Evolutionary conservation across 1,284 basidiomycete genomes (phyloP), one percentile per base, ranked within the genome.

Genomic region (Melampsora americana): DNA sequence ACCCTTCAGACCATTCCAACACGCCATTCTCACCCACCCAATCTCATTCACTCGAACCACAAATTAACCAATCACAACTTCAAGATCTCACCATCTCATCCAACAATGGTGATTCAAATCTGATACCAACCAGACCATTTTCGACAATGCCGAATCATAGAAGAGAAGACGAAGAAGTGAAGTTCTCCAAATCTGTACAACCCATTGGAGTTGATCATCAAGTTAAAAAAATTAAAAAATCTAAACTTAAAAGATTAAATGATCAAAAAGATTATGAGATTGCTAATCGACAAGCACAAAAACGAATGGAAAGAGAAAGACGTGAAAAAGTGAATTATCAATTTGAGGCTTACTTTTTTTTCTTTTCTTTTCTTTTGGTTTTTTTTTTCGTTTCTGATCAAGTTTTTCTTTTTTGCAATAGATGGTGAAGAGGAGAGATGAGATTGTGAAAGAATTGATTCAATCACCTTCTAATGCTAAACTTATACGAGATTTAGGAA

Each of bases 281-380:
- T 12, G 56, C 69, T 11, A 71, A 50, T 23, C 69, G 69, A 28
- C 69, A 71, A 28, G 50, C 64, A 14, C 46, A 18, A 30, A 71
- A 71, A 44, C 48, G 69, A 39, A 14, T 53, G 12, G 69, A 71
- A 61, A 71, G 64, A 60, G 69, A 70, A 20, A 71, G 30, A 64
- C 44, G 69, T 23, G 69, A 71, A 35, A 56, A 71, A 50, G 69
- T 71, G 12, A n/a, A 56, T 26, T 68, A 9, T 5, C 39, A 6
- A 30, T 20, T 20, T 16, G 28, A 12, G 12, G 18, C 5, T n/a
- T 4, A 62, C 28, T 35, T 18, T 62, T 62, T 18, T 4, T 6
- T 5, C 5, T 18, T 5, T 6, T 26, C 16, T 26, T 53, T 32
- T 14, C 35, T 53, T 53, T 2, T 30, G 50, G 48, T 56, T 59